A percentile compares a stretch with the other conserved stretches of the same genome.
These are phyloP conservation scores for Pleurotus platypus DNA, from an alignment of 768 basidiomycete species.

Conservation along the genomic window DNA sequence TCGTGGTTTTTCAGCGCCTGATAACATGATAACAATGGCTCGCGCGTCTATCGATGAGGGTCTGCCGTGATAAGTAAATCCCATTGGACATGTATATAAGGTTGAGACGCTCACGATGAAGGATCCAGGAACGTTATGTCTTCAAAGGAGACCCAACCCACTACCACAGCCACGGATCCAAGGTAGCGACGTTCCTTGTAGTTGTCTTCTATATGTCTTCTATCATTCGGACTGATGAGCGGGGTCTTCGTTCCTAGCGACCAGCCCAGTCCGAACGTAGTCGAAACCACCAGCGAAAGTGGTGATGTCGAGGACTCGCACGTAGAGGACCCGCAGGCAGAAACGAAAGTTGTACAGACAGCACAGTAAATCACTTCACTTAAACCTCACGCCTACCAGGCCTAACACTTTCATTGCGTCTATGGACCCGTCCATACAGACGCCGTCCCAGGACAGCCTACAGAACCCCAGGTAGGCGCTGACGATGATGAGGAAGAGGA, in stretches of 20 bases:
- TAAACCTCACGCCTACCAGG: not conserved
- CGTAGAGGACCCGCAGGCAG: not conserved
- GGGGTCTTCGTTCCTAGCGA: not conserved
- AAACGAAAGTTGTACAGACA: no score
- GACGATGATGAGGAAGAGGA: not conserved
- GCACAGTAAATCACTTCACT: not conserved
- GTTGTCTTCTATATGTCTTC: not conserved
- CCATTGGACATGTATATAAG: not conserved
- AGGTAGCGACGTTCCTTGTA: not conserved
- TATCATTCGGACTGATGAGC: not conserved
- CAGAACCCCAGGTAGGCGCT: not conserved
- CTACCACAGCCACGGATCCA: not conserved
- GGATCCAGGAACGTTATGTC: not conserved
- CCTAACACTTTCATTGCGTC: not conserved
- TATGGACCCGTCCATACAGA: not conserved
- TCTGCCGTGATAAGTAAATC: not conserved
- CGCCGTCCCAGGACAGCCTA: no score
- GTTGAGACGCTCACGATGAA: not conserved
- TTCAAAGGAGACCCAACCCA: not conserved
- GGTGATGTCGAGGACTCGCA: not conserved
- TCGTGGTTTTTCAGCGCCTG: not conserved
- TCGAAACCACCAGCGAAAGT: not conserved
- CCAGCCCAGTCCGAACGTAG: not conserved
- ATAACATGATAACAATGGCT: not conserved
- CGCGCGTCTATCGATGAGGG: not conserved